These are phyloP conservation scores for Symbiodinium pilosum DNA, from an alignment of 73 alveolate genomes.

Conservation along the genomic window DNA sequence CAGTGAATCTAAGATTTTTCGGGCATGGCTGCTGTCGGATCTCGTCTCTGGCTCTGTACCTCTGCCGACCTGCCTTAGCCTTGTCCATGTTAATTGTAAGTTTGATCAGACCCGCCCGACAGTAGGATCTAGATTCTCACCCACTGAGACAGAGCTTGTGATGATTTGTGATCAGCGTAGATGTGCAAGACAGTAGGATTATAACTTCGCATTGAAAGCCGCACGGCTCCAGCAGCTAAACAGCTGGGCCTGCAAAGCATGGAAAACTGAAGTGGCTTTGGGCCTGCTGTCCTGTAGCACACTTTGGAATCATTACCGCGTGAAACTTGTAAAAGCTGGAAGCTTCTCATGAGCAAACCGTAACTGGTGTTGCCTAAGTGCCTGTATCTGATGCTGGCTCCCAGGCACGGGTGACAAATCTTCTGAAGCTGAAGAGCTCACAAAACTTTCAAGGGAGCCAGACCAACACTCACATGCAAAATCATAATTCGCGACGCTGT, in stretches of 20 bases:
- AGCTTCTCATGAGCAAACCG: not conserved
- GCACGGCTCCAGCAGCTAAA: conserved; percentile 5
- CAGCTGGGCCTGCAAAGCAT: conserved; percentile 2
- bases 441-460: not conserved
- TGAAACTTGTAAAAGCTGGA: not conserved
- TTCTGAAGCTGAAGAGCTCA: too few relatives aligned
- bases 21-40: not conserved
- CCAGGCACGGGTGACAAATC: not conserved
- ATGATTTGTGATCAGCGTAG: too few relatives aligned
- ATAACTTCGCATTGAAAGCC: not conserved
- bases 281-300: not conserved
- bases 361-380: not conserved
- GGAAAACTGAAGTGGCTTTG: not conserved
- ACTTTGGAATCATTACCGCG: not conserved
- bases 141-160: too few relatives aligned
- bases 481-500: conserved; percentile 13
- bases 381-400: conserved; percentile 14
- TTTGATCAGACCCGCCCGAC: too few relatives aligned
- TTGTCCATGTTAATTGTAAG: too few relatives aligned
- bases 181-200: too few relatives aligned
- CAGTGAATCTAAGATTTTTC: too few relatives aligned
- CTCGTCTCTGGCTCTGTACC: not conserved
- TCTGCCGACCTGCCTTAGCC: not conserved
- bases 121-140: too few relatives aligned
- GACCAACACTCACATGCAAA: not conserved